phyloP scores from a whole-genome alignment of 2,329 filamentous ascomycete species.

The Penicillium nordicum region DNA sequence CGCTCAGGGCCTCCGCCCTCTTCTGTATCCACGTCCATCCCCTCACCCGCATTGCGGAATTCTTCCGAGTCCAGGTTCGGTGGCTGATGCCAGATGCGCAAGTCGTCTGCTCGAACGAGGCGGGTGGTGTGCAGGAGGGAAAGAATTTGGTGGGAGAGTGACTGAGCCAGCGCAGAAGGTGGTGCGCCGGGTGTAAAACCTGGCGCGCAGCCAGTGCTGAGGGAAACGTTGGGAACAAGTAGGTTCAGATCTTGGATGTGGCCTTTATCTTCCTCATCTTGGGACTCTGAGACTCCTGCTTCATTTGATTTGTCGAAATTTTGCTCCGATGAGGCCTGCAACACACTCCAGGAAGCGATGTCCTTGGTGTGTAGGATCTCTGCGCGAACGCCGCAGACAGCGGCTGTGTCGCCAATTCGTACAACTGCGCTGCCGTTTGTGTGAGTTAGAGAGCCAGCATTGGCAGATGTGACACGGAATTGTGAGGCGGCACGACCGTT shows the following conservation, averaged over 20 bases:
- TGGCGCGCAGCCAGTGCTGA: constrained; percentile 86
- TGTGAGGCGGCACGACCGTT: constrained; percentile 73
- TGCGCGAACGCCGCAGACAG: constrained; percentile 87
- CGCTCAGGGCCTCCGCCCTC: constrained; percentile 30
- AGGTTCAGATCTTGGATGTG: constrained; percentile 57
- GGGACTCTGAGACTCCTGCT: constrained; percentile 43
- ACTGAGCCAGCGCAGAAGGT: constrained; percentile 76
- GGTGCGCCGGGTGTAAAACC: constrained; percentile 80
- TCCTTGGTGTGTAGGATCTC: constrained; percentile 75
- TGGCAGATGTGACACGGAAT: constrained; percentile 69
- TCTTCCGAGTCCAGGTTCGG: constrained; percentile 38
- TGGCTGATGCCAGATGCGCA: constrained; percentile 68
- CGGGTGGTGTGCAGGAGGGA: constrained; percentile 69
- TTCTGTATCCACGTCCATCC: constrained; percentile 48
- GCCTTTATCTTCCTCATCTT: constrained; percentile 43
- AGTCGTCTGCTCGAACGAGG: constrained; percentile 62
- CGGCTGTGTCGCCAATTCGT: constrained; percentile 81
- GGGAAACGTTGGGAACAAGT: constrained; percentile 87
- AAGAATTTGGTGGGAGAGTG: constrained; percentile 74
- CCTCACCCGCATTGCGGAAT: constrained; percentile 42
- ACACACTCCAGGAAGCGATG: constrained; percentile 57
- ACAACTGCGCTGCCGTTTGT: constrained; percentile 88
- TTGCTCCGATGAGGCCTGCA: constrained; percentile 33
- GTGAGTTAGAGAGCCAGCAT: constrained; percentile 80
- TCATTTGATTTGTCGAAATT: constrained; percentile 30